Base-by-base conservation (phyloP, 1,284 basidiomycete genomes). In the Termitomyces sp. region DNA sequence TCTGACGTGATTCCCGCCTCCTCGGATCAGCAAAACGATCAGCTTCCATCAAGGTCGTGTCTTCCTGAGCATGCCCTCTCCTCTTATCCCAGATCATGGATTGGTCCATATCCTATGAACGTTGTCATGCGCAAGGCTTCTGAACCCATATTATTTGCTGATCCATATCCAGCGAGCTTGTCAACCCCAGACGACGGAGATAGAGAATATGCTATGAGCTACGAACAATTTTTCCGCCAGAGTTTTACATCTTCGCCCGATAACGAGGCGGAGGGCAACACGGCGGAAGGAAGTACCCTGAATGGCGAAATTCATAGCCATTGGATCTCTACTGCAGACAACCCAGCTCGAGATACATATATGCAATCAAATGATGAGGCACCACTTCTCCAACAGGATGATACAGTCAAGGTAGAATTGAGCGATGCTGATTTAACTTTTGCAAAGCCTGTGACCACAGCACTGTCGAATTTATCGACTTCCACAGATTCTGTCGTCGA, bases 91-190 rank as follows among this genome's bases (percentile, higher is more conserved):
- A 34, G 33, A 40, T 21, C 41, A 19, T 54, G 58, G 51, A 31
- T 49, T 34, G 28, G 6, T 26, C 42, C 47, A 17, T 52, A 42
- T 21, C 30, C 55, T 17, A 33, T 55, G 43, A 33, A 47, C 3
- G 58, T 63, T 6, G 49, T 67, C 31, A 66, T 65, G 40, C 66
- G 59, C 36, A 66, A 67, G 53, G 52, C 70, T 5, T 65, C 64
- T 19, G 63, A 68, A 24, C 71, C 70, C n/a, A 56, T 70, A 51
- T 58, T 75, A 9, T 62, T 67, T 54, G 42, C 67, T 24, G 74
- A 76, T 58, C 72, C 74, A 9, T 76, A 72, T 59, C 74, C 74
- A 1, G 71, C 72, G 52, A 73, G 70, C 52, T 63, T 76, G 33
- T 75, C 75, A 3, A 74, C 74, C 1, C 74, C 73, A 9, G 64